Conservation (phyloP, 2,329 filamentous ascomycete species). For the Aspergillus piperis region DNA sequence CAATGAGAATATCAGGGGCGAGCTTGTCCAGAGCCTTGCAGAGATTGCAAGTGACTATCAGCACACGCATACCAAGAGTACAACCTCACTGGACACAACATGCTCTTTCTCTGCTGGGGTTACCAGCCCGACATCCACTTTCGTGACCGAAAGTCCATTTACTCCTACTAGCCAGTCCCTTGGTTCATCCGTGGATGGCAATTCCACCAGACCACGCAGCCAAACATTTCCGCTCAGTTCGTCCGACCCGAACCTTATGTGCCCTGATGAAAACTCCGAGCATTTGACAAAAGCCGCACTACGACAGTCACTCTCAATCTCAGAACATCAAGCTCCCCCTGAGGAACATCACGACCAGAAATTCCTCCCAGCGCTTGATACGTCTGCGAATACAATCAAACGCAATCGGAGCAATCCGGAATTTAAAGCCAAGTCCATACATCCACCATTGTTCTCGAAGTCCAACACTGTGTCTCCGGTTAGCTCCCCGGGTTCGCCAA, state of each 20-base stretch:
- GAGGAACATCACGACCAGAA: constrained; percentile 51
- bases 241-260: constrained; percentile 54
- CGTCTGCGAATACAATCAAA: constrained; percentile 40
- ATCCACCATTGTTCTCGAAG: constrained; percentile 40
- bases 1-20: constrained; percentile 67
- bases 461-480: constrained; percentile 51
- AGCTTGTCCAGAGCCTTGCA: constrained; percentile 59
- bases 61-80: constrained; percentile 66
- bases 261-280: constrained; percentile 53
- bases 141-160: constrained; percentile 78
- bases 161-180: constrained; percentile 55
- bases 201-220: constrained; percentile 75
- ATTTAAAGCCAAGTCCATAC: constrained; percentile 45
- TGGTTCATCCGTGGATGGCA: constrained; percentile 50
- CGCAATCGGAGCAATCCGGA: constrained; percentile 49
- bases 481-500: constrained; percentile 66
- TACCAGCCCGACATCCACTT: constrained; percentile 72
- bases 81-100: constrained; percentile 64
- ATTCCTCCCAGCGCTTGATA: constrained; percentile 24
- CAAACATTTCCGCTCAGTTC: constrained; percentile 77
- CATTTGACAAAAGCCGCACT: constrained; percentile 56
- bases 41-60: constrained; percentile 64
- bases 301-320: constrained; percentile 41
- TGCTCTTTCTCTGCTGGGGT: constrained; percentile 71
- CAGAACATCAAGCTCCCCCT: constrained; percentile 54